Base-by-base conservation (phyloP, 1,284 basidiomycete genomes). In the Sporisorium reilianum region DNA sequence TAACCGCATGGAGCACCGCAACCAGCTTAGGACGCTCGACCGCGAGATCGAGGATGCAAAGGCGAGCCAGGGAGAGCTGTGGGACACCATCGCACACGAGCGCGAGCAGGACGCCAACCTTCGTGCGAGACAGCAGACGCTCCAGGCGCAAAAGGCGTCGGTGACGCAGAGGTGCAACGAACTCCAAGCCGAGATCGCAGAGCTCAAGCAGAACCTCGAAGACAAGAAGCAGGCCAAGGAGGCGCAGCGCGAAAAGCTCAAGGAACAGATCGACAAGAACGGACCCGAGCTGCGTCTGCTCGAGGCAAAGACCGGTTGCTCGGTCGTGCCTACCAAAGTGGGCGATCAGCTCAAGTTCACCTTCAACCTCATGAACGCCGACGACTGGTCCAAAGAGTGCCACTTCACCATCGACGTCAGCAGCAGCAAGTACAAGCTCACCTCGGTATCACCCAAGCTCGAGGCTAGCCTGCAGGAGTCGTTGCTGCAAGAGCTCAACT, bases 41-140 rank as follows among this genome's bases (percentile, higher is more conserved):
- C 62, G 67, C 12, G 72, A 80, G 60, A 72, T 78, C 51, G 79
- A 79, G 32, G 72, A 72, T 28, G 61, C 69, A 28, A 80, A 80
- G 55, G 53, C 70, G 23, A 63, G 64, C 12, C 79, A 80, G 60
- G 67, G 72, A 25, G 64, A 77, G 49, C 52, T 80, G 12, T 80
- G 79, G 79, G 75, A 80, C 14, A 78, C 75, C n/a, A 78, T 80
- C 44, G 75, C 77, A 12, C 55, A 69, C 5, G 79, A 80, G 45
- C 55, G 79, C 51, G 72, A 73, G 45, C 77, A 74, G 32, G 79
- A 80, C 45, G 67, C 72, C 26, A 60, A 59, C 48, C 64, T 79
- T 41, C 74, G 79, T 5, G 40, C 74, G 0, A 61, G 77, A 38
- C 72, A 79, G 25, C 75, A 77, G 50, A 61, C 67, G 3, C 64